Base-by-base conservation (phyloP, 2,329 filamentous ascomycete species). In the Blastomyces silverae region DNA sequence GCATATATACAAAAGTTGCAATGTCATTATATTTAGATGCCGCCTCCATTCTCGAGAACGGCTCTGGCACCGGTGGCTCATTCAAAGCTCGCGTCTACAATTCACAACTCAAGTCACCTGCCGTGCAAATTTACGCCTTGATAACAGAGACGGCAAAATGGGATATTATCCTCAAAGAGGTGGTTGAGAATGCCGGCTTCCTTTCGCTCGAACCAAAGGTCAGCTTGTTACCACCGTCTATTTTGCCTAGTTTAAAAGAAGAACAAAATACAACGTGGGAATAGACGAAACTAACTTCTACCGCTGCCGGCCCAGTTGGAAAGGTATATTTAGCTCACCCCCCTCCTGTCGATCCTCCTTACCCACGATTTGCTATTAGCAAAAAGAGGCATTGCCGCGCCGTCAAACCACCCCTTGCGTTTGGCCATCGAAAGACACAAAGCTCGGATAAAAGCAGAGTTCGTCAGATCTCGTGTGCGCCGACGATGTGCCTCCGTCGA, bases 11-110 rank as follows among this genome's bases (percentile, higher is more conserved):
- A 28, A 28, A 11, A 1, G 42, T 15, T 28, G 46, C 28, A 37
- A 97, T 97, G 93, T 96, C 92, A 59, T 88, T 99, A 64, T 99
- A 99, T 76, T 89, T 96, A 75, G 94, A 97, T 80, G 89, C 92
- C 7, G 91, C 89, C 3, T 83, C 87, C 17, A 81, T 97, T 46
- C 79, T 99, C 64, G 83, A 84, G 3, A 83, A 83, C 7, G 79
- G 86, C 2, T 79, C 84, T 0, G 64, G 62, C 20, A 25, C 46
- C 11, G 88, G 89, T n/a, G 91, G 91, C 22, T 96, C 91, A 34
- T 83, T 97, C 68, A 96, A 95, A 77, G 91, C 91, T 8, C 83
- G 90, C 46, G 86, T 97, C 56, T 97, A 94, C 76, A 81, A 82
- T 65, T 88, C 87, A 67, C 89, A 89, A 70, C 78, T 91, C 69